Base-by-base conservation (phyloP, 257 asterid species). In the Catharanthus roseus region DNA sequence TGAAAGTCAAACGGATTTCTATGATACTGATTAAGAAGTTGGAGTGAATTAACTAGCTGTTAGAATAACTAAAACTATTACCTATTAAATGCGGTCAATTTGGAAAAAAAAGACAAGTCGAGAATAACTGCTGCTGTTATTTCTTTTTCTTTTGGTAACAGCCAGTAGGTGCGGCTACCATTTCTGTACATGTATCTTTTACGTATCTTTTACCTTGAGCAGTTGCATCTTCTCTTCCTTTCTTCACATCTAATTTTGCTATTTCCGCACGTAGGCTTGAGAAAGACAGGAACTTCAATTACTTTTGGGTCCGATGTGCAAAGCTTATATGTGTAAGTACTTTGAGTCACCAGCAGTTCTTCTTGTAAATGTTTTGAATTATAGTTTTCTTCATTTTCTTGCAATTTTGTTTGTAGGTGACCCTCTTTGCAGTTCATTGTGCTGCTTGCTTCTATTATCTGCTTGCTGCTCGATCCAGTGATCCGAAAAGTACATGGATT, bases 261-360 rank as follows among this genome's bases (percentile, higher is more conserved):
- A 28, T 29, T 58, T 58, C 31, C n/a, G 24, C 26, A 28, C 81
- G 81, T 85, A 90, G 96, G 77, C 67, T 86, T 81, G 97, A 90
- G 90, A 90, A 90, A 77, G 90, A 88, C 77, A 85, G 84, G 80
- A 85, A 80, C 76, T 78, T 74, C 50, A 86, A 80, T 74, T 90
- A 88, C 73, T 88, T 83, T 72, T 29, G 78, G 75, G 82, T 90
- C 75, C 90, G 97, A 65, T 60, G 85, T 29, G 79, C 77, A 63
- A 90, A 84, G 88, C 90, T 90, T 77, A 77, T 83, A 44, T 79
- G 82, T 74, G 97, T 90, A 79, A 84, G 97, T 82, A 58, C 61
- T 38, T 72, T 23, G 36, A 64, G 67, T 51, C 74, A 49, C 60
- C 61, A 45, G 6, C 16, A 23, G 69, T 39, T 18, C n/a, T 44